Evolutionary conservation across 2,329 filamentous ascomycete genomes (phyloP), one percentile per base, ranked within the genome.

Genomic region (Cladophialophora carrionii): DNA sequence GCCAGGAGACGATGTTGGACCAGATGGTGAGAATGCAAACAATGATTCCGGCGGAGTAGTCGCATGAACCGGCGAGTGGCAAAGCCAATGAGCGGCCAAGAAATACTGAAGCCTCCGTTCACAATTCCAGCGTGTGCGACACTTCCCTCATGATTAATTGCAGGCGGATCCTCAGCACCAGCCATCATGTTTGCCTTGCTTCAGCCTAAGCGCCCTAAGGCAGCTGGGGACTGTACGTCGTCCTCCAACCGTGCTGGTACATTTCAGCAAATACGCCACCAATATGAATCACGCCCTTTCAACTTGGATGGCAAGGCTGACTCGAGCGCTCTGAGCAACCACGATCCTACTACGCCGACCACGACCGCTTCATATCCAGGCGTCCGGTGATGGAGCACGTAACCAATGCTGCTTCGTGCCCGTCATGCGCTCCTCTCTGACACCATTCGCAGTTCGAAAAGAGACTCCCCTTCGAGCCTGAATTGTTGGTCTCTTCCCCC

Each of bases 241-340:
- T 26, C 48, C 8, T 10, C 48, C 20, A 14, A 12, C 8, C 48
- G 26, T 51, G 20, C 48, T 12, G 48, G 48, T 17, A 51, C 48
- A 51, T 51, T 12, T 17, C 48, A 51, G 24, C 48, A 51, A 51
- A 51, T 5, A 24, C 48, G 48, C 24, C 22, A 51, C 48, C 48
- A 51, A 26, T 8, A 51, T 29, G 22, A 26, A 22, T 51, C 48
- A 17, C 20, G 48, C n/a, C 8, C 22, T 20, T 8, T 12, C 4
- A 22, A 22, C 9, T 12, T 20, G 8, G 10, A 26, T 6, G 22
- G 14, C 17, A 26, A 17, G 3, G 12, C 26, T 17, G 24, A 24
- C 48, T 51, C 48, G 9, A 29, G 12, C 48, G 20, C 48, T 22
- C 5, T 20, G 14, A 26, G 10, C 20, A 14, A 20, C 37, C 37